Evolutionary conservation across 495 filamentous ascomycete species (phyloP).

Genomic region (Hypoxylon lenormandii): DNA sequence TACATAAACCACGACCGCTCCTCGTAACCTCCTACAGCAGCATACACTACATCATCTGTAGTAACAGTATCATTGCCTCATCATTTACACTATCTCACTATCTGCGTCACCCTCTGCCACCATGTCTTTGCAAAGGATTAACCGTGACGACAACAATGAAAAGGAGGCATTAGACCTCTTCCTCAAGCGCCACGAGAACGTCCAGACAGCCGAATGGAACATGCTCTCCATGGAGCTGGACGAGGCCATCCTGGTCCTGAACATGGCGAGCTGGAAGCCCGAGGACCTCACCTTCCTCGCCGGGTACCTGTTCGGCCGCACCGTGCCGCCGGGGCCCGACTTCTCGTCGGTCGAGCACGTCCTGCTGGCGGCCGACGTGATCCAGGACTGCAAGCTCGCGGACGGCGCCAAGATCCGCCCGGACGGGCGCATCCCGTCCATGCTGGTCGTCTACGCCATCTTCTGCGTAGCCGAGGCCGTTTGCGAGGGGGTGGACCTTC

Average conservation of each 20-base stretch:
- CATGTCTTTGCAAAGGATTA: no score
- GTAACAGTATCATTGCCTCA: no score
- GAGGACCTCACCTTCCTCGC: neutral
- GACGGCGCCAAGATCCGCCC: neutral
- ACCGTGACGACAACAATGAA: no score
- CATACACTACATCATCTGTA: no score
- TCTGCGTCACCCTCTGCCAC: no score
- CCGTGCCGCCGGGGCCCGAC: neutral
- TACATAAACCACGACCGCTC: no score
- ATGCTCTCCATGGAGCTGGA: neutral
- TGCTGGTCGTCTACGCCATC: conserved; percentile 16
- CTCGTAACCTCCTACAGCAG: no score
- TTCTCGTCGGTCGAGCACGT: neutral
- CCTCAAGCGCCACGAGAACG: neutral
- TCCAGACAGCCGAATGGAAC: neutral
- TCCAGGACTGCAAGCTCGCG: neutral
- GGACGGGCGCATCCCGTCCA: neutral
- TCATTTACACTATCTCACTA: no score
- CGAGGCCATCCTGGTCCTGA: conserved; percentile 13
- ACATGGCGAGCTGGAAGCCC: conserved; percentile 6
- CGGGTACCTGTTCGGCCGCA: neutral
- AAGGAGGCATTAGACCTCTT: neutral
- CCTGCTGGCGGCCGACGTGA: conserved; percentile 8
- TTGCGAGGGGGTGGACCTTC: neutral
- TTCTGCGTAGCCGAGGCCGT: neutral